Evolutionary conservation across 208 protist species (phyloP), one percentile per base, ranked within the genome.

Genomic region (Angomonas deanei): DNA sequence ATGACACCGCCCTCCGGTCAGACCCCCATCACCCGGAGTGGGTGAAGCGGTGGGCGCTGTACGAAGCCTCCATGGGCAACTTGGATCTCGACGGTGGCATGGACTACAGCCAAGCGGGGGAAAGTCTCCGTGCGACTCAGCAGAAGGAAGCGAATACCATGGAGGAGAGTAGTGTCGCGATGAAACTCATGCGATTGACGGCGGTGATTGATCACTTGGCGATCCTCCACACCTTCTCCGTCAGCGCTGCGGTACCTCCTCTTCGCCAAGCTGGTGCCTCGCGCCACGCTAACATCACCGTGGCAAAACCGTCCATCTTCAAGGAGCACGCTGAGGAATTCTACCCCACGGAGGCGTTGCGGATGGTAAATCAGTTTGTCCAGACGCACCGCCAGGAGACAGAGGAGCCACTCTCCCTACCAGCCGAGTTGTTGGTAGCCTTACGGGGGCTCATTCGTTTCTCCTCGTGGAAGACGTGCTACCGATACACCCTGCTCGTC

Each of bases 21-120:
- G 42, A 15, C n/a, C n/a, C n/a, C 4, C 59, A 73, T 15, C 70
- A 88, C 30, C 82, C 84, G 10, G 82, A 84, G 68, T 91, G 88
- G 82, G 68, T 94, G 31, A 82, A 78, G 68, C 78, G 82, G 31
- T 94, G 88, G 88, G 73, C 86, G 23, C 69, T 94, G 6, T 94
- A 91, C 48, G 88, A 94, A 33, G 84, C 82, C 0, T 94, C 88
- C 8, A 94, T 94, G 88, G 88, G 88, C 48, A 94, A 84, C 26
- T 59, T 94, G 21, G 83, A 94, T 46, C 28, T 73, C 6, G 80
- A 86, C 17, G 57, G 42, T 17, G 26, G 60, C 10, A 55, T 72
- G 0, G 13, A 26, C 42, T 0, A 27, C 49, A 13, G 47, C 8
- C 11, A 17, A n/a, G 31, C 17, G 19, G 15, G 3, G 6, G 24